Evolutionary conservation across 495 filamentous ascomycete genomes (phyloP).

Genomic region (Lepraria neglecta): DNA sequence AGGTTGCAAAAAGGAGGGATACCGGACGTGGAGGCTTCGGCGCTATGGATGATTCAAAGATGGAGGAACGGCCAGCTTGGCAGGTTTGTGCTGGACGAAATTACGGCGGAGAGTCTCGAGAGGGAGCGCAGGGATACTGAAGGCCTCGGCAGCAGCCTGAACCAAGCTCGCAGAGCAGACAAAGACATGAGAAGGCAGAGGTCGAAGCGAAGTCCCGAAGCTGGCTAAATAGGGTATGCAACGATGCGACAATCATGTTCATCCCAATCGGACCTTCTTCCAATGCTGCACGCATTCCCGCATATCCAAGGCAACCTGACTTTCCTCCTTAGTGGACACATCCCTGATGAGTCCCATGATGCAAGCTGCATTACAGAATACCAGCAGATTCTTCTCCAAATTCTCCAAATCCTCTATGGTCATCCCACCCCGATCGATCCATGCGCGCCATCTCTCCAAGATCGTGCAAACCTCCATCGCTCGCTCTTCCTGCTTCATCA

Average conservation of each 20-base stretch:
- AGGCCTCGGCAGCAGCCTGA: conserved; percentile 35
- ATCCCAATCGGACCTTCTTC: conserved; percentile 53
- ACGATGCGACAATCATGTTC: conserved; percentile 1
- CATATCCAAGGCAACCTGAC: conserved; percentile 51
- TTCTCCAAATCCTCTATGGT: conserved; percentile 43
- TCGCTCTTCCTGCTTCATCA: conserved; percentile 47
- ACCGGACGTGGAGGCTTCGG: conserved; percentile 64
- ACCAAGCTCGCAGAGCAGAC: conserved; percentile 40
- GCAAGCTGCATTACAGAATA: conserved; percentile 49
- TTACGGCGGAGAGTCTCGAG: conserved; percentile 46
- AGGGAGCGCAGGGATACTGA: conserved; percentile 19
- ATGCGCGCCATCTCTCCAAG: conserved; percentile 52
- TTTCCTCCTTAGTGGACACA: conserved; percentile 41
- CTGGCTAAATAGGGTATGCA: not conserved
- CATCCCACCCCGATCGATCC: conserved; percentile 55
- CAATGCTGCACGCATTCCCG: conserved; percentile 56
- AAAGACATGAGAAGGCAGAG: conserved; percentile 34
- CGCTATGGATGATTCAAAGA: conserved; percentile 75
- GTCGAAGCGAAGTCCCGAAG: conserved; percentile 10
- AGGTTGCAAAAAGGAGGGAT: conserved; percentile 68
- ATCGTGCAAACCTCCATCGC: conserved; percentile 41
- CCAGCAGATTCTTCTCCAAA: conserved; percentile 37
- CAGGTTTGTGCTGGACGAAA: conserved; percentile 71
- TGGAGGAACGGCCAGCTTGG: conserved; percentile 76
- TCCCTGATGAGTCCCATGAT: conserved; percentile 47